These are phyloP conservation scores for Penicillium maclennaniae DNA, from an alignment of 495 filamentous ascomycete genomes.

Conservation along the genomic window DNA sequence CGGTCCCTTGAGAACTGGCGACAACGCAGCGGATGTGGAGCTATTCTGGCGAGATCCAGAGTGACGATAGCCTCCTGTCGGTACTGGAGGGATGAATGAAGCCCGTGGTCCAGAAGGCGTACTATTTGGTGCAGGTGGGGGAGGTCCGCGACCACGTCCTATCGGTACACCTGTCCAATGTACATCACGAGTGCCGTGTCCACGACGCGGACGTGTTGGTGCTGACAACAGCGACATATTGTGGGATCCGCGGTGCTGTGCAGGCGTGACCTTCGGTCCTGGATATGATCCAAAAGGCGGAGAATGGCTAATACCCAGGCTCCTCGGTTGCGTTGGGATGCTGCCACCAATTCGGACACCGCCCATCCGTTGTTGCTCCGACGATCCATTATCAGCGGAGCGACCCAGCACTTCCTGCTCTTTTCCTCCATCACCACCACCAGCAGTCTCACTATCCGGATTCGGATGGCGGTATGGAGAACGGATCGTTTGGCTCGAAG, in stretches of 20 bases:
- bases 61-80: constrained; percentile 31
- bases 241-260: constrained; percentile 43
- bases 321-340: constrained; percentile 36
- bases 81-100: constrained; percentile 25
- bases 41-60: constrained; percentile 47
- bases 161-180: constrained; percentile 34
- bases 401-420: background rate
- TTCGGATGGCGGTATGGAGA: constrained; percentile 13
- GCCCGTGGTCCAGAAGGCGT: constrained; percentile 45
- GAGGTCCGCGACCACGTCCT: constrained; percentile 34
- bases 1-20: constrained; percentile 48
- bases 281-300: constrained; percentile 48
- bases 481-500: constrained; percentile 4
- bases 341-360: constrained; percentile 10
- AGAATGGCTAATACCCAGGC: constrained; percentile 31
- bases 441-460: constrained; percentile 1
- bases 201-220: constrained; percentile 58
- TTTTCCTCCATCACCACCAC: background rate
- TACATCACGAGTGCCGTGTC: constrained; percentile 34
- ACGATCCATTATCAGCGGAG: background rate
- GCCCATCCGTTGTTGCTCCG: constrained; percentile 7
- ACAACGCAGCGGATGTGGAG: constrained; percentile 43
- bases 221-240: constrained; percentile 53
- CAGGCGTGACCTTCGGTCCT: constrained; percentile 41
- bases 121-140: constrained; percentile 25